Percentiles rank a stretch among this genome's conserved stretches.
Conservation (phyloP, 352 stramenopile genomes). For the Phytophthora meadii region DNA sequence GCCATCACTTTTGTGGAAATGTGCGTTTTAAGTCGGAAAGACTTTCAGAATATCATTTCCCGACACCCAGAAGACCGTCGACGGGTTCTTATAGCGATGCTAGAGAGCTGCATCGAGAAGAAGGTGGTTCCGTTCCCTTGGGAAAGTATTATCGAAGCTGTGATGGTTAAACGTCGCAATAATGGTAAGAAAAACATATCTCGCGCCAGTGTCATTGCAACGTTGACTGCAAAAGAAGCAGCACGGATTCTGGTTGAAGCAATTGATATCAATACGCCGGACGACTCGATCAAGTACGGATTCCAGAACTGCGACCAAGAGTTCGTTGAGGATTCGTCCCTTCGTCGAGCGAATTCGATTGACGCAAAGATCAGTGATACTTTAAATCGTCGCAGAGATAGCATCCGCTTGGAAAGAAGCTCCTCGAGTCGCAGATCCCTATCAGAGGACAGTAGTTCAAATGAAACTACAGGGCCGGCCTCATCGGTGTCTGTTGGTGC, state of each 20-base stretch:
- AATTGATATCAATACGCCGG: constrained; percentile 18
- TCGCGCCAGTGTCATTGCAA: constrained; percentile 6
- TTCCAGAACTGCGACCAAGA: constrained; percentile 21
- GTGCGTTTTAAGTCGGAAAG: constrained; percentile 8
- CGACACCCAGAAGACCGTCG: constrained; percentile 21
- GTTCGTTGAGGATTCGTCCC: constrained; percentile 3
- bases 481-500: no score
- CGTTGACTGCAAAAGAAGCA: constrained; percentile 7
- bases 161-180: constrained; percentile 1
- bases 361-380: constrained; percentile 11
- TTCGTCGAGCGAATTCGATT: constrained; percentile 3
- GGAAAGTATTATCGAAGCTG: constrained; percentile 17
- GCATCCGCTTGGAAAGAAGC: neutral
- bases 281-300: constrained; percentile 28
- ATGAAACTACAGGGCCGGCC: no score
- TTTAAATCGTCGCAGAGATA: constrained; percentile 3
- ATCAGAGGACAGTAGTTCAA: neutral
- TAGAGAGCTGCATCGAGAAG: constrained; percentile 20
- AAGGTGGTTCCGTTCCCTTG: constrained; percentile 17
- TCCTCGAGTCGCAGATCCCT: neutral
- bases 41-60: constrained; percentile 19
- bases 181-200: constrained; percentile 1
- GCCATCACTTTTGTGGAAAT: constrained; percentile 34
- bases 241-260: constrained; percentile 18
- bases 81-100: constrained; percentile 15